Conservation (phyloP, 2,329 filamentous ascomycete species). For the Botrytis sinoallii region DNA sequence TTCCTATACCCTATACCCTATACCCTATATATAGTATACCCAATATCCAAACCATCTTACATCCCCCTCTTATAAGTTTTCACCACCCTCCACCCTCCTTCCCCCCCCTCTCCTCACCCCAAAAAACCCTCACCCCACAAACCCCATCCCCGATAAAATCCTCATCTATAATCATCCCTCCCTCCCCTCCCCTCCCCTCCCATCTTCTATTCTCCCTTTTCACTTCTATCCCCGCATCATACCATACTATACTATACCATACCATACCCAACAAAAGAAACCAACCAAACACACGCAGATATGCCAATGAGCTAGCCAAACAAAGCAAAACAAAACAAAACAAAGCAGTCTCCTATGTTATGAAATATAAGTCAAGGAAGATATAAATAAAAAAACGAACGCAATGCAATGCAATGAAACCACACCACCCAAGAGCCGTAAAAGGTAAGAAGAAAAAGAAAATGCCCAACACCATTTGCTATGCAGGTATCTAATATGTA, state of each 20-base stretch:
- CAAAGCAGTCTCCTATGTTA: neutral
- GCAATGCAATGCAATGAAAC: neutral
- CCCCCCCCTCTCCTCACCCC: neutral
- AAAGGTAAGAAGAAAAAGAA: neutral
- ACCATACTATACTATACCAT: neutral
- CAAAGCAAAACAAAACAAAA: neutral
- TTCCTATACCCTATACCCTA: too few relatives aligned
- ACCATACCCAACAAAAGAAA: neutral
- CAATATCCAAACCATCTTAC: neutral
- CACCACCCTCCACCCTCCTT: neutral
- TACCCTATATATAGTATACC: too few relatives aligned
- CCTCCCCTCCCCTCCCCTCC: too few relatives aligned
- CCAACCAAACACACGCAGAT: neutral
- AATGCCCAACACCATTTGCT: constrained; percentile 5
- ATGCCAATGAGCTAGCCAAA: neutral
- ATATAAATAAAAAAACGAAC: neutral
- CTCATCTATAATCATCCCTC: neutral
- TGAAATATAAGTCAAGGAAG: neutral
- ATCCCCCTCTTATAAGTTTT: neutral
- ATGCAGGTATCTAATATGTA: constrained; percentile 13
- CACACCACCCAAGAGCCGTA: neutral
- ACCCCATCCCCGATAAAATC: neutral
- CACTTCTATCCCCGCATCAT: neutral
- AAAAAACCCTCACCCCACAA: too few relatives aligned
- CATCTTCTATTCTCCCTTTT: too few relatives aligned